Evolutionary conservation across 2,329 filamentous ascomycete genomes (phyloP).

Genomic region (Fusarium chlamydosporum): DNA sequence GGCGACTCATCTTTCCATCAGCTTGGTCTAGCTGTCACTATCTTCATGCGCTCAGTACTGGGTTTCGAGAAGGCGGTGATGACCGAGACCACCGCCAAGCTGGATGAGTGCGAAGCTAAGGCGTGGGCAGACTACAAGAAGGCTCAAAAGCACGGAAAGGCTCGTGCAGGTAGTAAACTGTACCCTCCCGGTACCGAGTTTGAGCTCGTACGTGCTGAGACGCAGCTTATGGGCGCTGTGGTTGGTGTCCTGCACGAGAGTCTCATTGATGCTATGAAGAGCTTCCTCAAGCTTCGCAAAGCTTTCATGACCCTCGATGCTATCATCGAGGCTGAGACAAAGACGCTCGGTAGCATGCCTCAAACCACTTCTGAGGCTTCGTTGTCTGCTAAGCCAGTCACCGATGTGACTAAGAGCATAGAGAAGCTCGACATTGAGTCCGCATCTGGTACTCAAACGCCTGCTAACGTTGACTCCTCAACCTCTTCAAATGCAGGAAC

Average conservation of each 20-base stretch:
- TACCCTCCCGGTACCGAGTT: slow-evolving; percentile 91
- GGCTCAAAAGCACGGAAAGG: slow-evolving; percentile 73
- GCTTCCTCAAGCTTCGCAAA: slow-evolving; percentile 93
- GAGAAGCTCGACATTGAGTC: slow-evolving; percentile 51
- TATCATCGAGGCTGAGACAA: slow-evolving; percentile 81
- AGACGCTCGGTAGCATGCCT: slow-evolving; percentile 52
- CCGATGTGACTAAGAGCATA: slow-evolving; percentile 54
- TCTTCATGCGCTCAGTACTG: slow-evolving; percentile 87
- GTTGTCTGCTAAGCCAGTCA: slow-evolving; percentile 21
- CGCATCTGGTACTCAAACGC: slow-evolving; percentile 61
- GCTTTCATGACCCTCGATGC: slow-evolving; percentile 86
- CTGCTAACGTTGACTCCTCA: slow-evolving; percentile 50
- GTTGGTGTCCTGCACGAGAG: slow-evolving; percentile 93
- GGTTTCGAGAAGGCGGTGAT: slow-evolving; percentile 95
- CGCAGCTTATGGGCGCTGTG: slow-evolving; percentile 90
- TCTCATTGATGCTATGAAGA: slow-evolving; percentile 88
- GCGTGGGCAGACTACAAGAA: slow-evolving; percentile 83
- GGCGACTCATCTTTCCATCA: slow-evolving; percentile 89
- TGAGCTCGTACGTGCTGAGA: slow-evolving; percentile 84
- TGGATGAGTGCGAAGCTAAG: slow-evolving; percentile 81
- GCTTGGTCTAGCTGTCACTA: slow-evolving; percentile 83
- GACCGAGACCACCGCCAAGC: slow-evolving; percentile 80
- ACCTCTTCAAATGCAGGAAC: slow-evolving; percentile 36
- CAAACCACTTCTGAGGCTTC: slow-evolving; percentile 17
- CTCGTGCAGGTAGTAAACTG: slow-evolving; percentile 61